Conservation (phyloP, 768 basidiomycete species). For the Kwoniella pini region DNA sequence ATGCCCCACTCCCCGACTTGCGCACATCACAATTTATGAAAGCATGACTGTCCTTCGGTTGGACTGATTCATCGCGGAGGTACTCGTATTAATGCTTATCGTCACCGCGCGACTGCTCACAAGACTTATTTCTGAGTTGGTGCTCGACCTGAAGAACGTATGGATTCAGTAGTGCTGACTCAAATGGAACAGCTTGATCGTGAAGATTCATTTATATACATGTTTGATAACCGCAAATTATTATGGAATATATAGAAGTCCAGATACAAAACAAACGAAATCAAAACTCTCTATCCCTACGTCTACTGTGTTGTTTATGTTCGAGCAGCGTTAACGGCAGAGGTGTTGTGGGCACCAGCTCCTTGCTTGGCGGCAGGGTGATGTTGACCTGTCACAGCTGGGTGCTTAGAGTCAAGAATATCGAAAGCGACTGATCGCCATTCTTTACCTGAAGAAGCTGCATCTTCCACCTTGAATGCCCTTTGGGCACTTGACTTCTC, state of each 20-base stretch:
- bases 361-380: constrained; percentile 40
- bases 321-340: constrained; percentile 15
- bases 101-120: too few species aligned
- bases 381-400: constrained; percentile 47
- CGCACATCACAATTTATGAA: too few species aligned
- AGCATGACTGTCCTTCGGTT: too few species aligned
- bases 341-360: constrained; percentile 25
- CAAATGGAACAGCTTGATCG: too few species aligned
- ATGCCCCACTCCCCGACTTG: too few species aligned
- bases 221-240: neutral
- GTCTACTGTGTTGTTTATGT: neutral
- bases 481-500: constrained; percentile 69
- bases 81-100: too few species aligned
- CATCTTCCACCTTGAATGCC: constrained; percentile 58
- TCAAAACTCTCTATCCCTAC: neutral
- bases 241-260: constrained; percentile 1
- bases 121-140: too few species aligned
- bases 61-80: too few species aligned
- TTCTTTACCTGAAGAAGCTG: constrained; percentile 56
- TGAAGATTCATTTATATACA: constrained; percentile 12
- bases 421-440: constrained; percentile 61
- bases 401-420: constrained; percentile 49
- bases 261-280: neutral
- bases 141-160: too few species aligned
- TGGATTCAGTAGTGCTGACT: too few species aligned